Conservation (phyloP, 176 grass and related monocot species). For the Phragmites australis region DNA sequence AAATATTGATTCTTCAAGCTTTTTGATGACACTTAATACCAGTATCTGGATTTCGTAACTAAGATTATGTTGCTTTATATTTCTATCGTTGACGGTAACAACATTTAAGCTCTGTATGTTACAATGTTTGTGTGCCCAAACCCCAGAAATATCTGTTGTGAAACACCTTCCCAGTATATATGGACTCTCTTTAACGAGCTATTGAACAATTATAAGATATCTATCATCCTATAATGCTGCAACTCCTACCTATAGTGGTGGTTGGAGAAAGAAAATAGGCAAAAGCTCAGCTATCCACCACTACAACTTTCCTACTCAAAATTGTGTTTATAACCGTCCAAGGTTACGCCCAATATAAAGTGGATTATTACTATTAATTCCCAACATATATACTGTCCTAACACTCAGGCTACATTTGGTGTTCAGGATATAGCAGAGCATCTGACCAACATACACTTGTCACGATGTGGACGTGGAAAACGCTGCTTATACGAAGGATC, state of each 20-base stretch:
- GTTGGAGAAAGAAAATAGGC: slow-evolving; percentile 19
- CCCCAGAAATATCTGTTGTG: slow-evolving; percentile 1
- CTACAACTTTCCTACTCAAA: neutral
- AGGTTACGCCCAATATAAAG: neutral
- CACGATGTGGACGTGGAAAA: slow-evolving; percentile 77
- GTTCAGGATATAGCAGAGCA: slow-evolving; percentile 91
- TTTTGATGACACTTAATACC: neutral
- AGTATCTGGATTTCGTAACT: neutral
- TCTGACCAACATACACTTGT: slow-evolving; percentile 85
- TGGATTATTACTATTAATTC: neutral
- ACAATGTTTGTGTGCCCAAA: neutral
- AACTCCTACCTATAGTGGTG: neutral
- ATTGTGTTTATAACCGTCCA: slow-evolving; percentile 5
- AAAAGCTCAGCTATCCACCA: neutral
- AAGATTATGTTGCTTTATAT: neutral
- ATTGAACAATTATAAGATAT: neutral
- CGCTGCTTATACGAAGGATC: slow-evolving; percentile 96
- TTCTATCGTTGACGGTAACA: neutral
- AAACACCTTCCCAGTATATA: neutral
- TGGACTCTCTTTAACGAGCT: neutral
- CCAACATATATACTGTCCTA: neutral
- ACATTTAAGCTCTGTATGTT: neutral
- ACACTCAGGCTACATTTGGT: slow-evolving; percentile 23
- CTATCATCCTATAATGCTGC: neutral
- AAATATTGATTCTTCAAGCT: neutral